Evolutionary conservation across 2,329 filamentous ascomycete genomes (phyloP).

Genomic region (Nemania sp.): DNA sequence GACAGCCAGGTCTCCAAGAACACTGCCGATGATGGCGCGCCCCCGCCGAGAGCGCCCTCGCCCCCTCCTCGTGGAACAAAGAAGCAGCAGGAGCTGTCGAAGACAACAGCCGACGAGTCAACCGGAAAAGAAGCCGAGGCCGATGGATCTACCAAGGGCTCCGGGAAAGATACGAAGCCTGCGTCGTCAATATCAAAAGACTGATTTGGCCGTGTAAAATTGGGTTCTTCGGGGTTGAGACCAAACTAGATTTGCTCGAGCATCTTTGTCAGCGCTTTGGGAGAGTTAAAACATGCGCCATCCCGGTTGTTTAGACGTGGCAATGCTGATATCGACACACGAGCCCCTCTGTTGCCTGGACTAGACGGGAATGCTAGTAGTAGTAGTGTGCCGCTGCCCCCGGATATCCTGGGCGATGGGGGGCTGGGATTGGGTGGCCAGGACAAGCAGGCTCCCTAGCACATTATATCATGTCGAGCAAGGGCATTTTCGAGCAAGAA

Average conservation of each 20-base stretch:
- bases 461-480: constrained; percentile 19
- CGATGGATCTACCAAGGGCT: constrained; percentile 34
- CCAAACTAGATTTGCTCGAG: constrained; percentile 21
- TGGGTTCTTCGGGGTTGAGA: background rate
- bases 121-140: constrained; percentile 33
- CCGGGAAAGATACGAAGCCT: constrained; percentile 34
- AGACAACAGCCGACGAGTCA: constrained; percentile 33
- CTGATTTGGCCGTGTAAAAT: constrained; percentile 25
- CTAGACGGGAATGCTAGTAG: constrained; percentile 21
- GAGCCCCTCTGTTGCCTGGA: constrained; percentile 34
- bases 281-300: constrained; percentile 26
- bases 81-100: constrained; percentile 35
- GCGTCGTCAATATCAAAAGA: constrained; percentile 34
- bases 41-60: constrained; percentile 41
- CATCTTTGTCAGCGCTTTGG: constrained; percentile 28
- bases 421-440: constrained; percentile 16
- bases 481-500: constrained; percentile 13
- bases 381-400: constrained; percentile 23
- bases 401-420: constrained; percentile 14
- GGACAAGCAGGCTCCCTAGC: constrained; percentile 16
- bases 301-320: constrained; percentile 32
- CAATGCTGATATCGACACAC: constrained; percentile 32
- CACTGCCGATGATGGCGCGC: constrained; percentile 37
- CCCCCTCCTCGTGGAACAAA: constrained; percentile 39
- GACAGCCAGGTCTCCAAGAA: constrained; percentile 80